These are phyloP conservation scores for Geotrichum fermentans DNA, from an alignment of 1,139 yeast species.

Conservation along the genomic window DNA sequence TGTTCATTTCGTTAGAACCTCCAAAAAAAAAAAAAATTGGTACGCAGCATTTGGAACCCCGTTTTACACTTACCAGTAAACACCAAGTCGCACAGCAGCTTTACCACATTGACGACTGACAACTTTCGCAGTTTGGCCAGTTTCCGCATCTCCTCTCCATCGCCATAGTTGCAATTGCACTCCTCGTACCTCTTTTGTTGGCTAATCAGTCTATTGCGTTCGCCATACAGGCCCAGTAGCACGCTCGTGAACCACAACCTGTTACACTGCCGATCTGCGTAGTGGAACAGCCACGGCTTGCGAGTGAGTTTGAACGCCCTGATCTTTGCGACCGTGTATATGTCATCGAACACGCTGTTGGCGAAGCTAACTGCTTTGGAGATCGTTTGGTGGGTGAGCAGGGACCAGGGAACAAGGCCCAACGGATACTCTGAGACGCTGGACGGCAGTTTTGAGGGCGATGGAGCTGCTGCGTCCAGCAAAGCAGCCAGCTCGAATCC, in stretches of 20 bases:
- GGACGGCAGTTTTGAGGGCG: background rate
- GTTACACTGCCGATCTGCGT: slow-evolving; percentile 31
- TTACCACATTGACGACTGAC: slow-evolving; percentile 24
- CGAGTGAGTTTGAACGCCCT: slow-evolving; percentile 26
- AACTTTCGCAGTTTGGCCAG: slow-evolving; percentile 1
- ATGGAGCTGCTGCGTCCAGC: background rate
- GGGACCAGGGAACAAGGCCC: background rate
- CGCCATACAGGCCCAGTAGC: slow-evolving; percentile 24
- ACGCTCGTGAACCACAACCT: slow-evolving; percentile 32
- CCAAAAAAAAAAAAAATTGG: no score
- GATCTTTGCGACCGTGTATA: slow-evolving; percentile 31
- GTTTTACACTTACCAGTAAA: slow-evolving; percentile 25
- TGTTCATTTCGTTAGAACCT: background rate
- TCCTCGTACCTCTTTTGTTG: slow-evolving; percentile 5
- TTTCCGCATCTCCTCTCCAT: background rate
- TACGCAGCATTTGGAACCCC: no score
- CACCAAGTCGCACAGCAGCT: slow-evolving; percentile 30
- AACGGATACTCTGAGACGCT: background rate
- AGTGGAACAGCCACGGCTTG: slow-evolving; percentile 12
- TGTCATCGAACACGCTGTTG: slow-evolving; percentile 34
- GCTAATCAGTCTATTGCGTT: slow-evolving; percentile 18
- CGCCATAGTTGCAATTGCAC: no score
- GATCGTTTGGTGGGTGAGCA: background rate
- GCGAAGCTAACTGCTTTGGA: slow-evolving; percentile 28
- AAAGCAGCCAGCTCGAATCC: slow-evolving; percentile 4